Percentiles rank a stretch among this genome's conserved stretches.
Evolutionary conservation across 2,329 filamentous ascomycete genomes (phyloP).

Genomic region (Piedraia hortae): DNA sequence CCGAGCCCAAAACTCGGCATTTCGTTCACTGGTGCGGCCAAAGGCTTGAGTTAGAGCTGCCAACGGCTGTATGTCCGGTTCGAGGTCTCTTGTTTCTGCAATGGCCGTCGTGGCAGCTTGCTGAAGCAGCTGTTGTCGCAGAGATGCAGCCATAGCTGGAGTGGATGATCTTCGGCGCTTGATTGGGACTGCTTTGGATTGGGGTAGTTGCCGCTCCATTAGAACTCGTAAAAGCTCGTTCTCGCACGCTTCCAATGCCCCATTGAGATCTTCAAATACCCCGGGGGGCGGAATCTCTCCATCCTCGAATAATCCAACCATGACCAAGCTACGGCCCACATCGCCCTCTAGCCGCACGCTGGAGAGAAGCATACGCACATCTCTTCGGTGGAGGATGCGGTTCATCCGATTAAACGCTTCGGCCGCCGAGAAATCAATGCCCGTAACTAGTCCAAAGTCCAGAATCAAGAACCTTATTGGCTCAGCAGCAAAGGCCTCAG

Average conservation of each 20-base stretch:
- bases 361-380: constrained; percentile 57
- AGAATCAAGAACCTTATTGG: constrained; percentile 78
- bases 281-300: constrained; percentile 20
- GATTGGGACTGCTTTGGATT: constrained; percentile 15
- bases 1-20: constrained; percentile 88
- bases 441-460: constrained; percentile 69
- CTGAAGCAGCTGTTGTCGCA: constrained; percentile 49
- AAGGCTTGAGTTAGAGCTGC: constrained; percentile 89
- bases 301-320: constrained; percentile 61
- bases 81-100: constrained; percentile 23
- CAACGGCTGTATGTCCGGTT: constrained; percentile 48
- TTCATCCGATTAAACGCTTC: constrained; percentile 89
- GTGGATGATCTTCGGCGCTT: constrained; percentile 5
- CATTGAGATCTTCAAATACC: constrained; percentile 74
- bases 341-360: constrained; percentile 51
- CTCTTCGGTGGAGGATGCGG: constrained; percentile 48
- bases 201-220: constrained; percentile 15
- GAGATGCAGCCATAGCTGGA: constrained; percentile 32
- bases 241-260: constrained; percentile 77
- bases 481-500: constrained; percentile 46
- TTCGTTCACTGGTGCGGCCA: constrained; percentile 55
- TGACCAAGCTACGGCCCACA: constrained; percentile 51
- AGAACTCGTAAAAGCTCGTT: constrained; percentile 50
- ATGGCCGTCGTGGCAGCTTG: constrained; percentile 53
- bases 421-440: constrained; percentile 83